Base-by-base conservation (phyloP, 2,329 filamentous ascomycete species). In the Rhynchosporium graminicola region DNA sequence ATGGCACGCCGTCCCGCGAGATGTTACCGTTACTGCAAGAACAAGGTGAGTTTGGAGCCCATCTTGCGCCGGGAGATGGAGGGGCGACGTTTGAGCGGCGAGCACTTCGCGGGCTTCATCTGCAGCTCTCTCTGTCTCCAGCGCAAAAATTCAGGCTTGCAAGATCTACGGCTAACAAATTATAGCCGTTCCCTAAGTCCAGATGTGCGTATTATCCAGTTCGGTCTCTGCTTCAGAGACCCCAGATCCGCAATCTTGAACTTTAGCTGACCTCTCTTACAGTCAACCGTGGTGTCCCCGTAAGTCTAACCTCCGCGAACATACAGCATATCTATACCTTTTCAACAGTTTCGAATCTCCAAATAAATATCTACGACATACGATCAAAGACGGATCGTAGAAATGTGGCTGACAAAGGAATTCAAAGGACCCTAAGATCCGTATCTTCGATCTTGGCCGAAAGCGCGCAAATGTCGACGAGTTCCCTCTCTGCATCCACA, bases 21-120 rank as follows among this genome's bases (percentile, higher is more conserved):
- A 86, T 99, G 95, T 86, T 99, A 97, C 88, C 90, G 95, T 79
- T 99, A 99, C 91, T 99, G 95, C 93, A 99, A 99, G 92, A 99
- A 98, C 90, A 97, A 97, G 92, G 92, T 96, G 80, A 83, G 89
- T 81, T 59, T 54, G 60, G 42, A 57, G 26, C 28, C 54, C 48
- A 36, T 12, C 47, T 48, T n/a, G 38, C 42, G 43, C 51, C 55
- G 57, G 40, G 62, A 40, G 51, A 48, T 46, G 55, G 50, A 20
- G 43, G 42, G 61, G 4, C 7, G 50, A 9, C 33, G 2, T 3
- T 51, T 54, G 33, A 54, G 50, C 33, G 33, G 10, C 20, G 50
- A 54, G 3, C 10, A 20, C 33, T 40, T 54, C 36, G 50, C 40
- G 50, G 50, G 33, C 50, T 28, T 9, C 5, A 9, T 42, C n/a